Conservation (phyloP, 2,329 filamentous ascomycete species). For the Blumeriella jaapii region DNA sequence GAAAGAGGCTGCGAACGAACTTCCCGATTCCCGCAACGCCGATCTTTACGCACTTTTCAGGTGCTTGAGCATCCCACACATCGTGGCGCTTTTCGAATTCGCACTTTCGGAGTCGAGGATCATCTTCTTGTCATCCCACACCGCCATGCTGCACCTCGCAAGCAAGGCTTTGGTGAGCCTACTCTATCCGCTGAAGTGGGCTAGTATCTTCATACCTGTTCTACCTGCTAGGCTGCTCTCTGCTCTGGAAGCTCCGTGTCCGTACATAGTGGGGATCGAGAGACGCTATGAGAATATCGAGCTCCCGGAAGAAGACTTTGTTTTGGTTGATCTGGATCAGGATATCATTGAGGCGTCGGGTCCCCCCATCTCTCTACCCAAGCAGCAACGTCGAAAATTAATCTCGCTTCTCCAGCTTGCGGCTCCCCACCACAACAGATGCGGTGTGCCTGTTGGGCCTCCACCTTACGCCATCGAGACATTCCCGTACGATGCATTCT, state of each 20-base stretch:
- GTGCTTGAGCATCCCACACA: conserved; percentile 80
- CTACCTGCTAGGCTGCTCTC: conserved; percentile 80
- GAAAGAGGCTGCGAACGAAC: conserved; percentile 85
- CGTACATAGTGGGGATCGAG: conserved; percentile 94
- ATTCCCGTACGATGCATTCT: conserved; percentile 82
- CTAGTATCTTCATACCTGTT: conserved; percentile 86
- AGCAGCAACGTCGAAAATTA: conserved; percentile 83
- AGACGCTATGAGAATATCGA: conserved; percentile 77
- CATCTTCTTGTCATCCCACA: conserved; percentile 90
- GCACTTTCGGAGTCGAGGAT: conserved; percentile 88
- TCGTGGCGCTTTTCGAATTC: conserved; percentile 87
- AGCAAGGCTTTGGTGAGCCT: conserved; percentile 78
- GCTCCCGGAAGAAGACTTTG: conserved; percentile 89
- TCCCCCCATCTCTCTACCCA: conserved; percentile 66
- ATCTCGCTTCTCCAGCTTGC: conserved; percentile 78
- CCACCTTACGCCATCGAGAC: conserved; percentile 89
- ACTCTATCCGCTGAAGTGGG: conserved; percentile 85
- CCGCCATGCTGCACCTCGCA: conserved; percentile 88
- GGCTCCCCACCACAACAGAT: conserved; percentile 79
- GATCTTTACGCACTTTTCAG: conserved; percentile 91
- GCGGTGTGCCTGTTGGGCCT: conserved; percentile 75
- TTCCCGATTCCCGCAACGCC: conserved; percentile 81
- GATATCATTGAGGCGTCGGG: conserved; percentile 80
- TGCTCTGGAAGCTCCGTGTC: conserved; percentile 86
- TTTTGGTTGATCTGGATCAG: conserved; percentile 85